Evolutionary conservation across 108 stramenopile genomes (phyloP).

Genomic region (Licmophora abbreviata): DNA sequence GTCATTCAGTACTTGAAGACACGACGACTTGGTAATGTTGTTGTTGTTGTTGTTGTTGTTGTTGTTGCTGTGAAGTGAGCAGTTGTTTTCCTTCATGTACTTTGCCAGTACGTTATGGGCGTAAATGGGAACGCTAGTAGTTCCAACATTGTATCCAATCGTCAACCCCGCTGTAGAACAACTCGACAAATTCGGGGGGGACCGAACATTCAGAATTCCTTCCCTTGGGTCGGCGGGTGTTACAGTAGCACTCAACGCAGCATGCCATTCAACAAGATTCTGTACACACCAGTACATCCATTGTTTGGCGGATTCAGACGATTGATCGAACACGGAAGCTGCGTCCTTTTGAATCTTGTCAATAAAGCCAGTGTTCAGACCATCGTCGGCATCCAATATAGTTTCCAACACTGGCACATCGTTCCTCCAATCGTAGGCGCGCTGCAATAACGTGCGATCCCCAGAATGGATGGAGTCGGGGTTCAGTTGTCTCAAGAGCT

Average conservation of each 20-base stretch:
- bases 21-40: not conserved
- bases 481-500: too few relatives aligned
- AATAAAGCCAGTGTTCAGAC: constrained; percentile 24
- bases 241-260: constrained; percentile 14
- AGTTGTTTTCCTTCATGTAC: constrained; percentile 7
- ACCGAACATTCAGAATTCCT: constrained; percentile 20
- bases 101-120: constrained; percentile 39
- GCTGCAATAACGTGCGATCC: constrained; percentile 16
- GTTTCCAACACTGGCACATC: constrained; percentile 40
- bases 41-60: not conserved
- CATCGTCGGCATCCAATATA: constrained; percentile 45
- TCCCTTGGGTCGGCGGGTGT: not conserved
- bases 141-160: constrained; percentile 60
- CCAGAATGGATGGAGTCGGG: constrained; percentile 22
- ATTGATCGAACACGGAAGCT: constrained; percentile 19
- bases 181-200: constrained; percentile 22
- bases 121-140: constrained; percentile 39
- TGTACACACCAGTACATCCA: constrained; percentile 46
- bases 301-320: not conserved
- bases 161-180: constrained; percentile 78
- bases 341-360: constrained; percentile 21
- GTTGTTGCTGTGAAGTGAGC: constrained; percentile 14
- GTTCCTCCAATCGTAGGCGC: constrained; percentile 41
- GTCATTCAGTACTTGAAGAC: constrained; percentile 1
- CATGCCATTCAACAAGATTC: constrained; percentile 32